Evolutionary conservation across 2,329 filamentous ascomycete genomes (phyloP).

Genomic region (Cercospora beticola): DNA sequence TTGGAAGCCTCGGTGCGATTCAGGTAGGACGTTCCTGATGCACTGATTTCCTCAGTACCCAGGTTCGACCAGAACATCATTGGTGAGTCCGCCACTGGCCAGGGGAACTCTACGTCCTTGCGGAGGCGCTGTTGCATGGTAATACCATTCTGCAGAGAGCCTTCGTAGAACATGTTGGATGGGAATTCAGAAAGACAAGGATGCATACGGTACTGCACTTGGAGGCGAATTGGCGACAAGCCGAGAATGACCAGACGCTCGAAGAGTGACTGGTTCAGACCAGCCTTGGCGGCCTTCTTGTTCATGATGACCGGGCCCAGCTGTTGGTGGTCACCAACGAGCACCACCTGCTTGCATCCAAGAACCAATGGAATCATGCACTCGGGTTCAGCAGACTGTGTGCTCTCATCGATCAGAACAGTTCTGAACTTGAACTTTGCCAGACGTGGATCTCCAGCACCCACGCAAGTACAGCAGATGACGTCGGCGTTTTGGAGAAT

Average conservation of each 20-base stretch:
- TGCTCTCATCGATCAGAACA: slow-evolving; percentile 96
- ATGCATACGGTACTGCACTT: slow-evolving; percentile 99
- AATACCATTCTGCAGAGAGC: slow-evolving; percentile 93
- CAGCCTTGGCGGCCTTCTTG: slow-evolving; percentile 98
- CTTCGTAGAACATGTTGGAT: slow-evolving; percentile 99
- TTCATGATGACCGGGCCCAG: slow-evolving; percentile 99
- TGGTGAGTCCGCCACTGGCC: slow-evolving; percentile 88
- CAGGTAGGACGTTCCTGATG: slow-evolving; percentile 94
- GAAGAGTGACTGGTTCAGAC: slow-evolving; percentile 96
- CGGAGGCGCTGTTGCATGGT: slow-evolving; percentile 84
- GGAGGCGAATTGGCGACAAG: slow-evolving; percentile 84
- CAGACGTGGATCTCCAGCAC: slow-evolving; percentile 90
- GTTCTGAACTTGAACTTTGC: slow-evolving; percentile 98
- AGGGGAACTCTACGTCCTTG: slow-evolving; percentile 94
- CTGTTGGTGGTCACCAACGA: slow-evolving; percentile 97
- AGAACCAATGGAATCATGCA: slow-evolving; percentile 98
- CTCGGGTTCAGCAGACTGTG: slow-evolving; percentile 95
- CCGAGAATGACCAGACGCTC: slow-evolving; percentile 93
- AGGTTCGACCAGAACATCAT: slow-evolving; percentile 99
- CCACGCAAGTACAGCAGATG: slow-evolving; percentile 97
- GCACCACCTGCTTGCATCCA: slow-evolving; percentile 97
- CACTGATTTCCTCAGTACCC: slow-evolving; percentile 96
- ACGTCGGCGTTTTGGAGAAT: slow-evolving; percentile 95
- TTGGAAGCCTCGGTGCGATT: slow-evolving; percentile 97
- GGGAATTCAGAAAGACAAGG: slow-evolving; percentile 95